These are phyloP conservation scores for Telopea speciosissima DNA, from an alignment of 177 flowering plant species.

Conservation along the genomic window DNA sequence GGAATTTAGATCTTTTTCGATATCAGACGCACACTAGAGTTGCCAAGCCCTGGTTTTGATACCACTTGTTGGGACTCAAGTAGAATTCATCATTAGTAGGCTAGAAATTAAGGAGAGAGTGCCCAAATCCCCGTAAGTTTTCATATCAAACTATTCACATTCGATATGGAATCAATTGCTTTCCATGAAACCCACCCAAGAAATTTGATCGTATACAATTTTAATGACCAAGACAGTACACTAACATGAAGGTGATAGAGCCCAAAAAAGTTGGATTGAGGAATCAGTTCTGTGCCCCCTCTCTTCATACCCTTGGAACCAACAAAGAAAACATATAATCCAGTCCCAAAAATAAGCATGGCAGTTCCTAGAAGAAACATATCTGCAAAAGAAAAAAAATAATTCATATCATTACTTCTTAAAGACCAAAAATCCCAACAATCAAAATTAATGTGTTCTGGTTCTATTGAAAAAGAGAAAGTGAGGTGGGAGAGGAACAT, in stretches of 20 bases:
- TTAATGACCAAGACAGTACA: not conserved
- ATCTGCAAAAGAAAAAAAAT: constrained; percentile 30
- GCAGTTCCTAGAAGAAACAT: constrained; percentile 79
- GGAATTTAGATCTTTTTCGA: too few relatives aligned
- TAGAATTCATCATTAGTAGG: too few relatives aligned
- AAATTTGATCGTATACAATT: not conserved
- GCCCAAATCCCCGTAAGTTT: too few relatives aligned
- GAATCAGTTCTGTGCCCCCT: constrained; percentile 17
- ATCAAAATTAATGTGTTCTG: too few relatives aligned
- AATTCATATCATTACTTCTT: not conserved
- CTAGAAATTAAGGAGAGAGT: too few relatives aligned
- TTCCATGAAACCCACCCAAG: too few relatives aligned
- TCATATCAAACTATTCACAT: too few relatives aligned
- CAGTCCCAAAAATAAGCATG: constrained; percentile 60
- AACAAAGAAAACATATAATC: constrained; percentile 59
- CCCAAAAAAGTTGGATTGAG: constrained; percentile 52
- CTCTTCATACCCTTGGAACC: constrained; percentile 28
- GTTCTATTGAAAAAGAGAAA: too few relatives aligned
- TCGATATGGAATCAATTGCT: too few relatives aligned
- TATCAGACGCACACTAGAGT: too few relatives aligned
- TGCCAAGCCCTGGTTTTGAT: too few relatives aligned
- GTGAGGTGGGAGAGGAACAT: not conserved
- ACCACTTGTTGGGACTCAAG: too few relatives aligned
- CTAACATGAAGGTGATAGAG: constrained; percentile 48
- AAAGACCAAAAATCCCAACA: not conserved